Evolutionary conservation across 2,329 filamentous ascomycete species (phyloP), one percentile per base, ranked within the genome.

Genomic region (Ophiostoma pallidulum): DNA sequence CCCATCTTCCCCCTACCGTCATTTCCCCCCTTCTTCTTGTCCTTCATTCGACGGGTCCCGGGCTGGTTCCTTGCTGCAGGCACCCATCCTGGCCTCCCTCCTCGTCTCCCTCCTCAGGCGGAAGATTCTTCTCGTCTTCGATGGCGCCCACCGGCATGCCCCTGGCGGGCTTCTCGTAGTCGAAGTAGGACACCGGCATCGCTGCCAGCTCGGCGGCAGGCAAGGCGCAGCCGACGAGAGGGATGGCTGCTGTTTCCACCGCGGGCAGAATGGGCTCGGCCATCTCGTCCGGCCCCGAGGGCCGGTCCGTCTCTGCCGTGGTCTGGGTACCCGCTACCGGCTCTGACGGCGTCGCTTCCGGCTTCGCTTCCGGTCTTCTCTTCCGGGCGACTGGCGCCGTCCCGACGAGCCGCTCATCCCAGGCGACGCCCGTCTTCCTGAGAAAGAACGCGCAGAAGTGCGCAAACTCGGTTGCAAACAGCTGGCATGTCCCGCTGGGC

Each of bases 371-470:
- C n/a, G 12, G 16, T 8, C 13, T 28, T 28, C 37, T 19, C 16
- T n/a, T 19, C 13, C n/a, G n/a, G n/a, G n/a, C n/a, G n/a, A 6
- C 16, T 1, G 50, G 47, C 4, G 45, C 24, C n/a, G 10, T 24
- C 18, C 20, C 48, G 8, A 52, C 48, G 20, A 55, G 41, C 22
- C 78, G 68, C 37, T 79, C 64, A n/a, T 74, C 67, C 82, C 82
- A 86, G 2, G 66, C 59, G 9, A 78, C 64, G 0, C 75, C 75
- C 0, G 79, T 79, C 59, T 78, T 77, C 8, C 66, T 63, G 10
- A 59, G 60, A 58, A 86, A 86, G 54, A 81, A 78, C 0, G 61
- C 54, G 50, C 66, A 67, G 59, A 86, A 85, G 0, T 64, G 62
- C 0, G 53, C 52, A 49, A 77, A 68, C 22, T 79, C 76, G 2